Evolutionary conservation across 805 yeast species (phyloP), one percentile per base, ranked within the genome.

Genomic region (Candida palmyrensis): DNA sequence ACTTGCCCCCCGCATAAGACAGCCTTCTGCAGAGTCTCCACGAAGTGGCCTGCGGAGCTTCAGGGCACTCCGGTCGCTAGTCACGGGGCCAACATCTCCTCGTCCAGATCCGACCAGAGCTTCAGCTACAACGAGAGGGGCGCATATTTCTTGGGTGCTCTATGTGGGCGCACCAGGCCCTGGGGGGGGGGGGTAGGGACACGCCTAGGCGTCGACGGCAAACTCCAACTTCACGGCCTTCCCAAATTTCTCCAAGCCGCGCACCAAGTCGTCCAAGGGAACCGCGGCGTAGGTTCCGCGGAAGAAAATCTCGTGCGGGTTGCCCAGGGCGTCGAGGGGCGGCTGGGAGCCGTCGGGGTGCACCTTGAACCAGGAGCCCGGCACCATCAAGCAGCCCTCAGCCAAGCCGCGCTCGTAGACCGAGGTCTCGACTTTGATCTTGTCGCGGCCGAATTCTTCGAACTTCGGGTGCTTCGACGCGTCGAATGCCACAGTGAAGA

Each of bases 241-340:
- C 42, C 86, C 85, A 42, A 82, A 77, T 57, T 81, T 77, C 52
- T 75, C 73, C 41, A 84, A 53, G 45, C 92, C 92, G 11, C 48
- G 42, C 34, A 54, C 72, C 44, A 84, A 67, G 40, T 71, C 59
- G 36, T 79, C 86, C 44, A 80, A 68, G 17, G 87, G 79, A 27
- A 83, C 90, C 32, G 94, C 92, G 33, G 92, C 94, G 45, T 82
- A 84, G 19, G 94, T 84, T 43, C 94, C 94, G 75, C 94, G 81
- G 63, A 81, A 84, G 66, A 83, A 83, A 43, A 82, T 45, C 33
- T 55, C 52, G 40, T 69, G 66, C 33, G 72, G 67, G 32, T 59
- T 61, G 31, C 48, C 59, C n/a, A 66, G 55, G 23, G 66, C 68
- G 33, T 67, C 64, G 26, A 67, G 31, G 17, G 51, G 49, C 19